These are phyloP conservation scores for Tylopilus subfusipes DNA, from an alignment of 768 basidiomycete genomes.

Conservation along the genomic window DNA sequence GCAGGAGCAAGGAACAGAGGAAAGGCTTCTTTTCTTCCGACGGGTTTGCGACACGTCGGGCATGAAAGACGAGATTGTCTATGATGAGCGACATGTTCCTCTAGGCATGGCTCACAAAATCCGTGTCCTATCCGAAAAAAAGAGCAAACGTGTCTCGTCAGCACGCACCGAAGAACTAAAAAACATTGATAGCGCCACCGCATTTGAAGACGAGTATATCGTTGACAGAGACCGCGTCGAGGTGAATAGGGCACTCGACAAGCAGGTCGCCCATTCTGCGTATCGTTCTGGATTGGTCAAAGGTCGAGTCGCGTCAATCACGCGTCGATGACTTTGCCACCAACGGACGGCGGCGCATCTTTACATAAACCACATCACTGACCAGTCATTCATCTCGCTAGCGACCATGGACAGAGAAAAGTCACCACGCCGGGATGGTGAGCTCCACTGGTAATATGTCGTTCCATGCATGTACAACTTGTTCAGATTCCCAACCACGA, in stretches of 20 bases:
- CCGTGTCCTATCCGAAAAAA: constrained; percentile 28
- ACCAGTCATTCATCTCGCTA: background rate
- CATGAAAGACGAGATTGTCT: constrained; percentile 13
- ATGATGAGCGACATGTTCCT: constrained; percentile 17
- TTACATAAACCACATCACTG: background rate
- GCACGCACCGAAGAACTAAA: constrained; percentile 4
- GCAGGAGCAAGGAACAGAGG: constrained; percentile 26
- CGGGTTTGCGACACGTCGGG: constrained; percentile 30
- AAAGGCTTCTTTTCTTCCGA: constrained; percentile 27
- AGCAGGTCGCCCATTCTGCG: constrained; percentile 19
- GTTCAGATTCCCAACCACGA: background rate
- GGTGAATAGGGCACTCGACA: constrained; percentile 33
- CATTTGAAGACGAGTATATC: constrained; percentile 31
- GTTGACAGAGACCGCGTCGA: constrained; percentile 26
- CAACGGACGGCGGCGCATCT: background rate
- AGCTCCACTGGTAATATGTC: background rate
- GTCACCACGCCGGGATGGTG: no score
- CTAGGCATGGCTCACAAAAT: constrained; percentile 30
- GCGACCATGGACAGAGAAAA: background rate
- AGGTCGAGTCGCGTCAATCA: background rate
- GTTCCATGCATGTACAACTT: background rate
- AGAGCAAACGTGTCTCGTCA: constrained; percentile 8
- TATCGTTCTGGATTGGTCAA: background rate
- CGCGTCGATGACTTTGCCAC: background rate
- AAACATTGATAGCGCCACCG: constrained; percentile 18